Evolutionary conservation across 768 basidiomycete genomes (phyloP), one percentile per base, ranked within the genome.

Genomic region (Kwoniella mangroviensis): DNA sequence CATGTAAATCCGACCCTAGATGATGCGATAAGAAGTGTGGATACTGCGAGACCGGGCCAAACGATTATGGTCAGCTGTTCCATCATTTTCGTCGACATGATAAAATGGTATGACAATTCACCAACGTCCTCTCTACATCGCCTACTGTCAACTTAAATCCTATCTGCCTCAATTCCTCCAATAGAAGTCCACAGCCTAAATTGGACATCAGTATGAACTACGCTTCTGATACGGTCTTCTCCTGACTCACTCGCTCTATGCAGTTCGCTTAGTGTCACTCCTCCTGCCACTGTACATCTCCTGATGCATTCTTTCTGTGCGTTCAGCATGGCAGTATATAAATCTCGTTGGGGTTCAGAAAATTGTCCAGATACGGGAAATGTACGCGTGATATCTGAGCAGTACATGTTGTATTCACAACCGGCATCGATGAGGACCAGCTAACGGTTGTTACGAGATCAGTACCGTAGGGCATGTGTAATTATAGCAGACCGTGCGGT

Each of bases 11-110:
- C 60, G 97, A 90, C 6, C 97, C 97, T 45, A 98, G 90, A 7
- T 92, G 91, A 84, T 99, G 97, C 28, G 92, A 89, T 57, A 99
- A 82, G 72, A 89, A 93, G 85, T 99, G 97, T 0, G 97, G 97
- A 79, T 98, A 99, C 75, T 84, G 53, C n/a, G 45, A 26, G 1
- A 0, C 15, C 1, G 12, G 58, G 34, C 69, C 52, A 63, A 52
- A 17, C n/a, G n/a, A n/a, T n/a, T n/a, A 57, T 26, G 62, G n/a
- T 12, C 56, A 51, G 28, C 26, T 17, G 42, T 52, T 34, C 34
- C 22, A 21, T 56, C 49, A 13, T 43, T 43, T n/a, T n/a, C n/a
- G 42, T 7, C 42, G 13, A 43, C 42, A 43, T 6, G 13, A 28
- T 28, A 21, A 34, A 43, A 28, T 51, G 45, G 12, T n/a, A 69